A percentile compares a stretch with the other conserved stretches of the same genome.
Evolutionary conservation across 768 basidiomycete genomes (phyloP).

Genomic region (Phanerodontia chrysosporium): DNA sequence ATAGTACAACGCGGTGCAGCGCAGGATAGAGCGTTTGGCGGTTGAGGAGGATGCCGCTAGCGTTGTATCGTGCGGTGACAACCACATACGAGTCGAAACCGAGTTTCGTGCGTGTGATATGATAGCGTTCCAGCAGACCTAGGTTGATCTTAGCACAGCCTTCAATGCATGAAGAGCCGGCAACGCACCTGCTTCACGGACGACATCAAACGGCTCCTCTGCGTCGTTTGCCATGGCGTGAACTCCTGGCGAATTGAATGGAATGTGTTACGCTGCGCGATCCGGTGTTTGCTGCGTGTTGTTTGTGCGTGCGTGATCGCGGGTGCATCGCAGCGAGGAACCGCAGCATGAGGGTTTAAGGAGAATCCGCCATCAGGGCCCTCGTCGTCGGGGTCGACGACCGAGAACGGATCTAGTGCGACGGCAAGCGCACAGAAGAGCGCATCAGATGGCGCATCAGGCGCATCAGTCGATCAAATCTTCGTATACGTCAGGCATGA

Average conservation of each 20-base stretch:
- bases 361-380: background rate
- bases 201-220: background rate
- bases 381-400: background rate
- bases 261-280: background rate
- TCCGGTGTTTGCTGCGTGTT: background rate
- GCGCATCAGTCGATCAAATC: too few species aligned
- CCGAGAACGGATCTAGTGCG: background rate
- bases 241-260: background rate
- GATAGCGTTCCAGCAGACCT: background rate
- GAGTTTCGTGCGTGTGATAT: background rate
- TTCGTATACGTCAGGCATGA: too few species aligned
- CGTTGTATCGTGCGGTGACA: background rate
- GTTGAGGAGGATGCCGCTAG: background rate
- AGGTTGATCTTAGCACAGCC: background rate
- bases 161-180: background rate
- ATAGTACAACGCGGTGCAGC: background rate
- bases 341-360: background rate
- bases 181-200: background rate
- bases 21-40: slow-evolving; percentile 4
- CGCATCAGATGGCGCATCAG: too few species aligned
- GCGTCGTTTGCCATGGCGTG: background rate
- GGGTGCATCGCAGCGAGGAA: background rate
- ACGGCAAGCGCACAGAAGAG: background rate
- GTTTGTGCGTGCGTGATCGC: background rate
- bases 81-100: slow-evolving; percentile 1